phyloP scores from a whole-genome alignment of 805 yeast species.

The Zygoascus bituminiphila region DNA sequence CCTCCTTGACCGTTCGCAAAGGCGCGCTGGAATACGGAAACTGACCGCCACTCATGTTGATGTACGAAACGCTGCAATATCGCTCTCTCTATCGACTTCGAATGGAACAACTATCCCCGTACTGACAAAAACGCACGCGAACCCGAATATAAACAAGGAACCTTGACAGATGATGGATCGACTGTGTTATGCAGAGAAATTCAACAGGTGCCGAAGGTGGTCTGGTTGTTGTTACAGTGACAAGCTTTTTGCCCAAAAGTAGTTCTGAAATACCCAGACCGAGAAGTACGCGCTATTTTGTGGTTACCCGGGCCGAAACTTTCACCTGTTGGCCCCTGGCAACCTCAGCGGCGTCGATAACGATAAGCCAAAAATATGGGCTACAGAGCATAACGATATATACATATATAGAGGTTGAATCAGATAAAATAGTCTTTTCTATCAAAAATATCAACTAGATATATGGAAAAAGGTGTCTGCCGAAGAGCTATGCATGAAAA shows the following conservation, averaged over 20 bases:
- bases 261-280: background rate
- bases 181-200: background rate
- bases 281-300: background rate
- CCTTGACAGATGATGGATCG: slow-evolving; percentile 1
- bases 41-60: slow-evolving; percentile 33
- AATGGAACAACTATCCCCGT: background rate
- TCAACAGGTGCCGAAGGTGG: background rate
- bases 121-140: background rate
- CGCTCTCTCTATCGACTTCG: background rate
- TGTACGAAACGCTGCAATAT: too few species aligned
- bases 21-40: slow-evolving; percentile 98
- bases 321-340: background rate
- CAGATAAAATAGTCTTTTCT: too few species aligned
- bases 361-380: too few species aligned
- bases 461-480: too few species aligned
- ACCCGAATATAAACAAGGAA: background rate
- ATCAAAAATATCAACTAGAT: too few species aligned
- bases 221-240: background rate
- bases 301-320: background rate
- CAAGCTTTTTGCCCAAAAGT: background rate
- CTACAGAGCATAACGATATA: too few species aligned
- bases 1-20: slow-evolving; percentile 93
- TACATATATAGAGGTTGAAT: too few species aligned
- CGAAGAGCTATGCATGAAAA: background rate
- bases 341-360: too few species aligned